Evolutionary conservation across 2,329 filamentous ascomycete species (phyloP), one percentile per base, ranked within the genome.

Genomic region (Hymenoscyphus infarciens): DNA sequence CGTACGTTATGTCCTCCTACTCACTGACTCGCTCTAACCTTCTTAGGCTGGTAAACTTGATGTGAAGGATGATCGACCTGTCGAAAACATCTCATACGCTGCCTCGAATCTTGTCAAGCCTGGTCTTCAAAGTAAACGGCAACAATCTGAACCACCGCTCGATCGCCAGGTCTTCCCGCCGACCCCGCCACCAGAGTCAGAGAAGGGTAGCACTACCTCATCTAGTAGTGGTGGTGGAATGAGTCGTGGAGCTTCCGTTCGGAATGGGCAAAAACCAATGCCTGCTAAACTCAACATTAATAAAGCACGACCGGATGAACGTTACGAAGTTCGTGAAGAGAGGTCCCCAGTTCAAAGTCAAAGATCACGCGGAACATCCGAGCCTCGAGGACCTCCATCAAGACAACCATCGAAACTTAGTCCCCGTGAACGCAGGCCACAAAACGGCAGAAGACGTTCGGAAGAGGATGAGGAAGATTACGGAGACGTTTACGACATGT

Each of bases 181-280:
- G n/a, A 98, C 95, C n/a, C 95, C 95, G 49, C 95, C 95, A 6
- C 95, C 95, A 5, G 95, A 99, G 80, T 85, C 85, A 66, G 92
- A 97, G 69, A 89, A 88, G 71, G 76, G 77, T 27, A 65, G 62
- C 16, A 62, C 29, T 19, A 35, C 33, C 8, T 31, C 57, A 15
- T 38, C 29, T 60, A 66, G 69, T 35, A 61, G 68, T 52, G 55
- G 65, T 56, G 68, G 61, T 38, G 64, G 66, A 25, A 79, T 83
- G 70, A 82, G 77, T 67, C 81, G 86, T 25, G 84, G 79, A 59
- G 80, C 81, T 31, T 88, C 85, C n/a, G 83, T 87, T 57, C 83
- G 85, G 63, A 86, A 80, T 69, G 85, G 84, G 2, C 78, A 80
- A 56, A 87, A 83, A 67, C 85, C 84, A 42, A 81, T 82, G 77